Evolutionary conservation across 805 yeast genomes (phyloP), one percentile per base, ranked within the genome.

Genomic region (Ogataea nitratoaversa): DNA sequence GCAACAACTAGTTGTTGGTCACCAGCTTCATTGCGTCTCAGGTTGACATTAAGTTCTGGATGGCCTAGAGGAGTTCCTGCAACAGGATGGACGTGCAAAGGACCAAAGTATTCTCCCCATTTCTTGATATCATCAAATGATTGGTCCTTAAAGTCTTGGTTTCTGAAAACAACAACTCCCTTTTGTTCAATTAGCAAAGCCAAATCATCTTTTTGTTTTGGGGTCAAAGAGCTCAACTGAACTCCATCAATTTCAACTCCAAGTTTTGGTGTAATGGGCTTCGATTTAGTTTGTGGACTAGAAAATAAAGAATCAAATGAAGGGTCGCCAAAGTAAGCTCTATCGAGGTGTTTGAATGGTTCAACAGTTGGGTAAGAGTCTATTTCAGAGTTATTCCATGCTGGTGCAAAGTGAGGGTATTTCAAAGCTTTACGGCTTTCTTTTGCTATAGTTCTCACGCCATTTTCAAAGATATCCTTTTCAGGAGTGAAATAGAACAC

Each of bases 11-110:
- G 51, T 33, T 56, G 57, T 34, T 59, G 56, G 33, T 65, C 68
- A 19, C 54, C 60, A 23, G 58, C 50, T 42, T 61, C 62, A 6
- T 70, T 61, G 39, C 70, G 56, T 45, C 82, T 67, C 59, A 73
- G 77, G 17, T 78, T 75, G 22, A 79, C 62, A 47, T 79, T 84
- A 43, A 81, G 67, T 43, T 78, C 77, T 3, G 83, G 79, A 44
- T 61, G 62, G 3, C 66, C 68, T 45, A 62, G 66, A 20, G 83
- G 86, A 13, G 83, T 77, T 22, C 87, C 86, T 11, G 83, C 74
- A 12, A 84, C 76, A 34, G 85, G 85, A 56, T 82, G 89, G 44
- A 79, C 68, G 59, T 82, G 87, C 44, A 77, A 68, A 30, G 78
- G 76, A 23, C 90, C 89, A 56, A 77, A 82, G 56, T 81, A 75